phyloP scores from a whole-genome alignment of 345 rosid genomes.

The Eucalyptus decipiens region DNA sequence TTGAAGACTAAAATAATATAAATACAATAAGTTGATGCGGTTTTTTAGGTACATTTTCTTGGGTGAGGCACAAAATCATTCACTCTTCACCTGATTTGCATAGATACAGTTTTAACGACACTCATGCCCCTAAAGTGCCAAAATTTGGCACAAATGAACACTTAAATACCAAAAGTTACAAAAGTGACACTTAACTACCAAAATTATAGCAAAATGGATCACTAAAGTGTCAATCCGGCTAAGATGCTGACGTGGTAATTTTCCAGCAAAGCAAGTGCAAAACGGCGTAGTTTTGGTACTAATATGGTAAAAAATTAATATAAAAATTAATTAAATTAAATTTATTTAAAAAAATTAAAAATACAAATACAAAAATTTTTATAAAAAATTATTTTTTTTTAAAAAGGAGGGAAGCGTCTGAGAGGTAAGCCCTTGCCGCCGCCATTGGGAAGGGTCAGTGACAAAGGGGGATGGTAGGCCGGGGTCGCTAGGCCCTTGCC shows the following conservation, averaged over 20 bases:
- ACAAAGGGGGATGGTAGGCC: accelerated
- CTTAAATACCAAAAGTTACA: accelerated
- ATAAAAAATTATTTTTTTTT: too few species aligned
- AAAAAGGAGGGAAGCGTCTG: too few species aligned
- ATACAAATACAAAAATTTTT: too few species aligned
- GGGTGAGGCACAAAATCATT: background rate
- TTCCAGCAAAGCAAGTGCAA: accelerated
- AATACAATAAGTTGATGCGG: too few species aligned
- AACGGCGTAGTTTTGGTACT: accelerated
- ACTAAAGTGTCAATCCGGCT: accelerated
- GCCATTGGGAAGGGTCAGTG: accelerated
- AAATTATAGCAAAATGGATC: accelerated
- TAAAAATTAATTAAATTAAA: too few species aligned
- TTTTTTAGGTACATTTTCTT: background rate
- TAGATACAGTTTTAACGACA: too few species aligned
- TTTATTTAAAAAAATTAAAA: too few species aligned
- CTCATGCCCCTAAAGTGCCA: accelerated
- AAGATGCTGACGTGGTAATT: accelerated
- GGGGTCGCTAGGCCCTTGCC: accelerated
- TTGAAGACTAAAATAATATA: too few species aligned
- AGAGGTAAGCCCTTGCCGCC: accelerated
- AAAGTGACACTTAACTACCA: accelerated
- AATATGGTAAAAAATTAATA: too few species aligned
- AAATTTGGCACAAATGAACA: accelerated
- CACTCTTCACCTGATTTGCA: background rate